A percentile compares a stretch with the other conserved stretches of the same genome.
Evolutionary conservation across 1,284 basidiomycete species (phyloP).

Genomic region (Puccinia coronata): DNA sequence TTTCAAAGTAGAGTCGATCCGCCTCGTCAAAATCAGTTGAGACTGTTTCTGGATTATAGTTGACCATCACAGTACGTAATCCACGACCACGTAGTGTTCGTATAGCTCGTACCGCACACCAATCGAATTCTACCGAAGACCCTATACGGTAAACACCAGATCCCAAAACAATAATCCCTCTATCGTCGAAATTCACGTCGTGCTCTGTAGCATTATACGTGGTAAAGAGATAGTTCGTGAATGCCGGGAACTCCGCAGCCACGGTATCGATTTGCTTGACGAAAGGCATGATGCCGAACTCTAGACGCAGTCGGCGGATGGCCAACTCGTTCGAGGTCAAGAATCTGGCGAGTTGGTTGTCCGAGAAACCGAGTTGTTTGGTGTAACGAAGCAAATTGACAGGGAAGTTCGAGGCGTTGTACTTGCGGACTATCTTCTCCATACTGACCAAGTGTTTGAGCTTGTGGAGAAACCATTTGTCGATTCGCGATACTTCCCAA

Average conservation of each 20-base stretch:
- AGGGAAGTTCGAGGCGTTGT: constrained; percentile 71
- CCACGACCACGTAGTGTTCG: constrained; percentile 89
- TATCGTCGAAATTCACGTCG: constrained; percentile 83
- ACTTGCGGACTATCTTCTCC: constrained; percentile 67
- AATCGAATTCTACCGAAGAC: constrained; percentile 98
- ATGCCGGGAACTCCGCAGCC: constrained; percentile 96
- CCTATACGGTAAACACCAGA: constrained; percentile 99
- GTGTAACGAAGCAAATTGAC: constrained; percentile 73
- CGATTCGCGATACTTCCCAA: constrained; percentile 95
- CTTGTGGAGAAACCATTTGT: constrained; percentile 95
- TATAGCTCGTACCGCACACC: constrained; percentile 98
- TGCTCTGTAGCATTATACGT: constrained; percentile 95
- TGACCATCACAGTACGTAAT: constrained; percentile 98
- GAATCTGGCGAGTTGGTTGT: constrained; percentile 79
- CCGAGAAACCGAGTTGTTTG: constrained; percentile 95
- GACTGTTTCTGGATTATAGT: constrained; percentile 99
- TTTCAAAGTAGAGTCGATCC: constrained; percentile 97
- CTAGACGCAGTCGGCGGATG: constrained; percentile 80
- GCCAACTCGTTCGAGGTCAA: constrained; percentile 85
- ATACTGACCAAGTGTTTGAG: constrained; percentile 79
- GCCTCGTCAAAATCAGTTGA: constrained; percentile 99
- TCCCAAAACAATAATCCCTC: constrained; percentile 94
- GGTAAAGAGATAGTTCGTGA: constrained; percentile 98
- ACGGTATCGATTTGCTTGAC: constrained; percentile 99
- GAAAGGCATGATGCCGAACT: constrained; percentile 79